These are phyloP conservation scores for Penicillium aurantiogriseum DNA, from an alignment of 2,329 filamentous ascomycete species.

Conservation along the genomic window DNA sequence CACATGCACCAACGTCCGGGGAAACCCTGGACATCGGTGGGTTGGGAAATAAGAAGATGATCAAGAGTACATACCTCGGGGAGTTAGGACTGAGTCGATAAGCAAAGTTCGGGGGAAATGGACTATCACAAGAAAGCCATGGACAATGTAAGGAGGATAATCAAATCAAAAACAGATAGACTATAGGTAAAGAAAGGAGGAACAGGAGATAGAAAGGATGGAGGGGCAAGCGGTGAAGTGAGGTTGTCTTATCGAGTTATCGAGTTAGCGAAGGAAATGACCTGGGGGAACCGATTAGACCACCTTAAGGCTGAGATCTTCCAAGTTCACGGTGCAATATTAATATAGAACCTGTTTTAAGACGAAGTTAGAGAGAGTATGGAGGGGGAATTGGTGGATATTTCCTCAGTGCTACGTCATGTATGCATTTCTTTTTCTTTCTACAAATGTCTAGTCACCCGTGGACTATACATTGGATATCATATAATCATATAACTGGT, in stretches of 20 bases:
- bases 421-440: conserved; percentile 1
- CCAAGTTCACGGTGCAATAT: neutral
- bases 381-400: neutral
- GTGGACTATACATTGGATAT: neutral
- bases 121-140: conserved; percentile 21
- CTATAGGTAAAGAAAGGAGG: neutral
- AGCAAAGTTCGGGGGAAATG: conserved; percentile 8
- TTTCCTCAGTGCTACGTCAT: conserved; percentile 26
- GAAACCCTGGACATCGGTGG: conserved; percentile 3
- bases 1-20: conserved; percentile 9
- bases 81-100: conserved; percentile 10
- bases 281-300: conserved; percentile 10
- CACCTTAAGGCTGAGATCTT: neutral
- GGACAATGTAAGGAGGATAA: neutral
- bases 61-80: conserved; percentile 23
- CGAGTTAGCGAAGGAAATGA: conserved; percentile 10
- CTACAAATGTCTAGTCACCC: too few relatives aligned
- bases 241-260: conserved; percentile 20
- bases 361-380: neutral
- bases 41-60: conserved; percentile 11
- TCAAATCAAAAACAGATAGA: neutral
- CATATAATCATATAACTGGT: neutral
- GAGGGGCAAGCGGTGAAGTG: conserved; percentile 30
- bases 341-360: neutral
- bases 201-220: conserved; percentile 11